Conservation (phyloP, 176 grass and related monocot species). For the Triticum monococcum region DNA sequence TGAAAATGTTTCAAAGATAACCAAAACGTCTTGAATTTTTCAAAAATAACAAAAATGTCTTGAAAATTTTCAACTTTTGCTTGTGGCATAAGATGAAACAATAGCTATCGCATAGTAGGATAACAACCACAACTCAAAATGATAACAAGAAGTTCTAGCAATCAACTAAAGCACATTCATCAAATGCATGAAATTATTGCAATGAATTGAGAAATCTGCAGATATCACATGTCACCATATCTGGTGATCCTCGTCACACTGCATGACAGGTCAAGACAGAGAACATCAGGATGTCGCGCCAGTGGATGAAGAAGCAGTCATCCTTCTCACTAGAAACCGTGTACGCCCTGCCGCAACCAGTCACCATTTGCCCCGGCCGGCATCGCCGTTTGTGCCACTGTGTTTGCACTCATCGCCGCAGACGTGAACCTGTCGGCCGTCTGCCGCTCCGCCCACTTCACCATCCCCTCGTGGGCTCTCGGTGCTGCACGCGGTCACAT, state of each 20-base stretch:
- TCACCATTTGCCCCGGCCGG: conserved; percentile 24
- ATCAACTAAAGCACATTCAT: background rate
- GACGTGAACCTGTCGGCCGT: conserved; percentile 9
- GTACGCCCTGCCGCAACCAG: conserved; percentile 1
- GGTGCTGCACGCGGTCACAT: conserved; percentile 26
- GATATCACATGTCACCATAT: background rate
- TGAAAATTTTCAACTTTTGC: too few relatives aligned
- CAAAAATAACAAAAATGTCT: too few relatives aligned
- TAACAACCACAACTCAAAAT: too few relatives aligned
- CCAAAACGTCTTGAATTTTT: too few relatives aligned
- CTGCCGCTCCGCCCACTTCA: conserved; percentile 41
- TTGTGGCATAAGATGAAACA: too few relatives aligned
- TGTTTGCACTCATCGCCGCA: background rate
- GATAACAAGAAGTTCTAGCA: too few relatives aligned
- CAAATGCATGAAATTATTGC: too few relatives aligned
- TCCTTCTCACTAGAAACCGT: background rate
- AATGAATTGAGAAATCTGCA: background rate
- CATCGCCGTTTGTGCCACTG: background rate
- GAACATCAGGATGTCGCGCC: conserved; percentile 41
- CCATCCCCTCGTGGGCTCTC: conserved; percentile 58
- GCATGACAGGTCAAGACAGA: conserved; percentile 47
- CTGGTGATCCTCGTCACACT: background rate
- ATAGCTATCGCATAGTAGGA: too few relatives aligned
- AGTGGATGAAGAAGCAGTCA: conserved; percentile 42
- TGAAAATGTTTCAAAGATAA: too few relatives aligned